phyloP scores from a whole-genome alignment of 2,329 filamentous ascomycete genomes.

The Pseudonectria buxi region DNA sequence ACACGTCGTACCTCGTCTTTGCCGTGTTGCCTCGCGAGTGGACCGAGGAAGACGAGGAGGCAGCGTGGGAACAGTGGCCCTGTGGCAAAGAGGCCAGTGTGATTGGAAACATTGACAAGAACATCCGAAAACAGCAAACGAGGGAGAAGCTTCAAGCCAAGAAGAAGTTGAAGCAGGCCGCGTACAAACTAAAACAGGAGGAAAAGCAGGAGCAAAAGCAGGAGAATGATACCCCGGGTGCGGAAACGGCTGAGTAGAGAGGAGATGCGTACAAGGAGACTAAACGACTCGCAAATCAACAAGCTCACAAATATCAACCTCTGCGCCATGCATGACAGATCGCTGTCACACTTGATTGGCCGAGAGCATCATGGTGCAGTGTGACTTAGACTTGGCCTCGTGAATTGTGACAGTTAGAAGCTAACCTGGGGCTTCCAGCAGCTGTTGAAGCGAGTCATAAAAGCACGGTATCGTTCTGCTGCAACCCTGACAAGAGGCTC shows the following conservation, averaged over 20 bases:
- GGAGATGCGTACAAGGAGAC: no score
- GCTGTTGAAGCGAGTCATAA: no score
- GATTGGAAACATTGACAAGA: constrained; percentile 48
- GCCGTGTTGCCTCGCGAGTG: constrained; percentile 82
- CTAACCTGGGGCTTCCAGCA: no score
- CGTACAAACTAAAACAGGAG: constrained; percentile 30
- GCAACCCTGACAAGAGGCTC: no score
- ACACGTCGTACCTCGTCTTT: constrained; percentile 96
- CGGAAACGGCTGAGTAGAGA: constrained; percentile 8
- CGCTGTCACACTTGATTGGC: no score
- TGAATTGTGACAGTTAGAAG: no score
- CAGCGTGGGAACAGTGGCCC: constrained; percentile 58
- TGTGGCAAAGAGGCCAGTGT: constrained; percentile 47
- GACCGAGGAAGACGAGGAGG: constrained; percentile 73
- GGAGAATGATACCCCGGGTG: constrained; percentile 15
- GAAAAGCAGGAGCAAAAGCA: constrained; percentile 7
- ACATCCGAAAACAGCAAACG: constrained; percentile 50
- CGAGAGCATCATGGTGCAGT: no score
- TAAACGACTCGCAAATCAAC: no score
- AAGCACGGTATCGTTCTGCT: no score
- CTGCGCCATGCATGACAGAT: no score
- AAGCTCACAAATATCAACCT: no score
- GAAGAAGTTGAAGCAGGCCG: constrained; percentile 33
- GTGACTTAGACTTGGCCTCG: no score
- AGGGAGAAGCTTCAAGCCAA: constrained; percentile 43